A percentile compares a stretch with the other conserved stretches of the same genome.
Evolutionary conservation across 75 land plant species (phyloP).

Genomic region (Picea sitchensis): DNA sequence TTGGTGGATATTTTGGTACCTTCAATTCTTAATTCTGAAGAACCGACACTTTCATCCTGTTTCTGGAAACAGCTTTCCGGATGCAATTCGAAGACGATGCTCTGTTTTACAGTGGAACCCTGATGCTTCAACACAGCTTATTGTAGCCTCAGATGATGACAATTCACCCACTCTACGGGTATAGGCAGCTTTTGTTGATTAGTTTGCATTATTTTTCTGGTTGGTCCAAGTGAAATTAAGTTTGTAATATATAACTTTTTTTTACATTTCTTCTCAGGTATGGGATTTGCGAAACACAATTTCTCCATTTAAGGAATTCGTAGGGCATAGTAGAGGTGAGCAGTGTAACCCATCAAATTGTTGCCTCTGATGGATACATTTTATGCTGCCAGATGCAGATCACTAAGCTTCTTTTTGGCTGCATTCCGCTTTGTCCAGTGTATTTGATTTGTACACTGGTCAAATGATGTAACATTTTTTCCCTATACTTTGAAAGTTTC

Average conservation of each 20-base stretch:
- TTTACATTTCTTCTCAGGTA: slow-evolving; percentile 43
- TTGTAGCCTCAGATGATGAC: slow-evolving; percentile 97
- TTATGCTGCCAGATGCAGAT: neutral
- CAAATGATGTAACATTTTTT: too few relatives aligned
- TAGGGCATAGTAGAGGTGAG: slow-evolving; percentile 89
- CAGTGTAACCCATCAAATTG: neutral
- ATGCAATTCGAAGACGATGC: slow-evolving; percentile 68
- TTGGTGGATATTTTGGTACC: neutral
- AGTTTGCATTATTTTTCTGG: slow-evolving; percentile 3
- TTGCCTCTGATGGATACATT: neutral
- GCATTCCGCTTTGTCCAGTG: neutral
- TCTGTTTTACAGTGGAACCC: slow-evolving; percentile 98
- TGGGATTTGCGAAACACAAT: slow-evolving; percentile 93
- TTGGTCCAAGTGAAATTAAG: neutral
- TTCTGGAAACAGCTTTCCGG: slow-evolving; percentile 48
- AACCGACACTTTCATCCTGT: neutral
- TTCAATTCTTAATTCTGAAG: neutral
- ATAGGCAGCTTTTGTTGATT: slow-evolving; percentile 9
- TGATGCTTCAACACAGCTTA: slow-evolving; percentile 79
- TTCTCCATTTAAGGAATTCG: slow-evolving; percentile 84
- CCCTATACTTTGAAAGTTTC: too few relatives aligned
- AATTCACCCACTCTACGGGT: slow-evolving; percentile 71
- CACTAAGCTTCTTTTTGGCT: neutral
- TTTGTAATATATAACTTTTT: neutral
- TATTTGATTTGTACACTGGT: neutral